These are phyloP conservation scores for Boletus rufocinnamomeus DNA, from an alignment of 768 basidiomycete species.

Conservation along the genomic window DNA sequence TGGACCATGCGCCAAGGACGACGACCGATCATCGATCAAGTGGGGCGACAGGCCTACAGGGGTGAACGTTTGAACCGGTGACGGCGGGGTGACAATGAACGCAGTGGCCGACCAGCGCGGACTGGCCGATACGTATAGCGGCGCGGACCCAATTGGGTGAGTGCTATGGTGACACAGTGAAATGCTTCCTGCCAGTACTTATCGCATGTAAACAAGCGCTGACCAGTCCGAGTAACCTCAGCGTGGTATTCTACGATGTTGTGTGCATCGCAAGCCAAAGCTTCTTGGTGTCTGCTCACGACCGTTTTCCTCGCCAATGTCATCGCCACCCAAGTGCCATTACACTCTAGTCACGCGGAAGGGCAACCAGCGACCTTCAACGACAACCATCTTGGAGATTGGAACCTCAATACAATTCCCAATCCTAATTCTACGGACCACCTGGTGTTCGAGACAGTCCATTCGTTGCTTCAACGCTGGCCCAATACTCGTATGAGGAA, in stretches of 20 bases:
- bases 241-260: neutral
- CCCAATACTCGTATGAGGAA: conserved; percentile 47
- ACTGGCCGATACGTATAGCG: too few relatives aligned
- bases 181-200: neutral
- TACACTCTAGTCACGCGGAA: neutral
- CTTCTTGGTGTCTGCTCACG: neutral
- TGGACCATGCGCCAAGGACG: too few relatives aligned
- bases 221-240: neutral
- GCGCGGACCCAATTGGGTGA: too few relatives aligned
- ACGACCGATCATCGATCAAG: too few relatives aligned
- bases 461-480: conserved; percentile 41
- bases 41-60: too few relatives aligned
- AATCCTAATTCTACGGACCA: conserved; percentile 29
- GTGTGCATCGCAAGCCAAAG: too few relatives aligned
- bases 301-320: neutral
- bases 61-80: too few relatives aligned
- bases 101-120: too few relatives aligned
- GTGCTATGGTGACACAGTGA: neutral
- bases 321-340: neutral
- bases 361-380: neutral
- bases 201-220: neutral
- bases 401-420: neutral
- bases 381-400: neutral
- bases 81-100: too few relatives aligned
- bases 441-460: conserved; percentile 23